Evolutionary conservation across 2,329 filamentous ascomycete species (phyloP), one percentile per base, ranked within the genome.

Genomic region (Nannizziopsis arthrosporioides): DNA sequence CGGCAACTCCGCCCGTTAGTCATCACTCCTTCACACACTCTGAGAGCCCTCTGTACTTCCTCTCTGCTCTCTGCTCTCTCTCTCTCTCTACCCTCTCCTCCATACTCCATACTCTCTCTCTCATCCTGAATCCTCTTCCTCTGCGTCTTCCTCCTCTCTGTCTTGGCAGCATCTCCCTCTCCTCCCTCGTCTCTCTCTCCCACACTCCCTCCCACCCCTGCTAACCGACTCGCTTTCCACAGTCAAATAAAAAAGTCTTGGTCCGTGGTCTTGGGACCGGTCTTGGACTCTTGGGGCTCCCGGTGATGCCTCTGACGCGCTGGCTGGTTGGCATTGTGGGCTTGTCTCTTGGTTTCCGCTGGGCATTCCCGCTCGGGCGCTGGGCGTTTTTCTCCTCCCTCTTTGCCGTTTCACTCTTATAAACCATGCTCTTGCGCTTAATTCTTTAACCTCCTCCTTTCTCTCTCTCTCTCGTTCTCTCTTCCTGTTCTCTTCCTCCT

Each of bases 271-370:
- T 27, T 27, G 22, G 22, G n/a, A 4, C 22, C 7, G 3, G 22
- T 27, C 22, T 27, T 27, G 22, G 22, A 7, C 7, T 27, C 22
- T 27, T 4, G 7, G 3, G 7, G 7, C 22, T 27, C 22, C 22
- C 22, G 22, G 22, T 27, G 22, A 27, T 27, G 55, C 55, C 54
- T 57, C 51, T 49, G 53, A 51, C 54, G 56, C 52, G 52, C 48
- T 40, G 46, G 53, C 55, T 57, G 51, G 44, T 51, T 48, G 47
- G 47, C 37, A 36, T 49, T 48, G 31, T 52, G 50, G 47, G 47
- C 50, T 46, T 38, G 30, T 47, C 27, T 42, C 50, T 49, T 47
- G 47, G 42, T 50, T 40, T 51, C 51, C 51, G 48, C 51, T 48
- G 51, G 44, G 48, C 45, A 42, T 42, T 51, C 44, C 38, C 49